A percentile compares a stretch with the other conserved stretches of the same genome.
Evolutionary conservation across 2,329 filamentous ascomycete species (phyloP).

Genomic region (Capronia epimyces): DNA sequence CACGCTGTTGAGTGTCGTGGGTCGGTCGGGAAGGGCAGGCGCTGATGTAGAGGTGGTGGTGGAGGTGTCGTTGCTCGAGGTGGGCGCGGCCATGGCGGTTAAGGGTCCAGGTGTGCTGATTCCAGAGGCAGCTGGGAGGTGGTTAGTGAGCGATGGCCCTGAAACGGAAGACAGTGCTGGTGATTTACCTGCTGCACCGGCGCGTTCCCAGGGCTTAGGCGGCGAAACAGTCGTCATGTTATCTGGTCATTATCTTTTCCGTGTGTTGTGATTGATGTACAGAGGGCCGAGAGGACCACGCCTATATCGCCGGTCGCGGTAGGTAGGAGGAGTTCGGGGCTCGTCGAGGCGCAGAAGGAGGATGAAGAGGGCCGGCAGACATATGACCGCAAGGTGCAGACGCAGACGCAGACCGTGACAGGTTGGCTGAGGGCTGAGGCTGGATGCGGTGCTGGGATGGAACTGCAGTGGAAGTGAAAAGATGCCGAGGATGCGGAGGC

Average conservation of each 20-base stretch:
- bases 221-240: constrained; percentile 65
- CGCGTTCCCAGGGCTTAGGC: constrained; percentile 94
- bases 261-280: neutral
- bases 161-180: neutral
- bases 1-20: constrained; percentile 68
- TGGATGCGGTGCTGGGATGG: neutral
- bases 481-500: constrained; percentile 1
- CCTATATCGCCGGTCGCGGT: neutral
- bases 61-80: constrained; percentile 27
- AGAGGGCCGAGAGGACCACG: too few relatives aligned
- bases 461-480: neutral
- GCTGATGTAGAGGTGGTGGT: constrained; percentile 42
- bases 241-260: constrained; percentile 18
- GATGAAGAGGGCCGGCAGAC: neutral
- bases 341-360: neutral
- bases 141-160: constrained; percentile 11
- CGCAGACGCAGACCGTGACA: neutral
- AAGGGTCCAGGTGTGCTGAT: constrained; percentile 29
- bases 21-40: constrained; percentile 74
- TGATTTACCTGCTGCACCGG: constrained; percentile 53
- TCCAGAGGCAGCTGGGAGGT: constrained; percentile 17
- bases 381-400: too few relatives aligned
- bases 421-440: neutral
- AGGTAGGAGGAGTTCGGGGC: neutral
- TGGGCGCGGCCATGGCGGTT: constrained; percentile 34